phyloP scores from a whole-genome alignment of 176 grass and related monocot species.

The Panicum miliaceum region DNA sequence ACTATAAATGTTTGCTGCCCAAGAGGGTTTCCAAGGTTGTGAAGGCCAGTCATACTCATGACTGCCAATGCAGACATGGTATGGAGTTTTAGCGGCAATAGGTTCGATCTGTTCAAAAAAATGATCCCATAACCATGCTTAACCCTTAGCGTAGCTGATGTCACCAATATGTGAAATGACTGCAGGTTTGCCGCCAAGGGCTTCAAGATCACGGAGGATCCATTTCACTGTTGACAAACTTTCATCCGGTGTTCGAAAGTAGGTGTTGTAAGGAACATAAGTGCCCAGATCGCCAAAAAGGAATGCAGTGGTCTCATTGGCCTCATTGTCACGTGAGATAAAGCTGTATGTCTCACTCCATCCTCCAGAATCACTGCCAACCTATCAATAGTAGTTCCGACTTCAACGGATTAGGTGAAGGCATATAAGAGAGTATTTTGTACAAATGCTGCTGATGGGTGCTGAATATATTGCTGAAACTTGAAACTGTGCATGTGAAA shows the following conservation, averaged over 20 bases:
- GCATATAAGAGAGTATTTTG: background rate
- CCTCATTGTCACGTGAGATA: conserved; percentile 74
- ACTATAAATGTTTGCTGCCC: conserved; percentile 58
- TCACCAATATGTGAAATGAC: conserved; percentile 95
- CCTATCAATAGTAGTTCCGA: conserved; percentile 50
- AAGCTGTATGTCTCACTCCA: conserved; percentile 84
- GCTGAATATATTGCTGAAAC: background rate
- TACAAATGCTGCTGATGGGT: background rate
- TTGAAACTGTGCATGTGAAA: background rate
- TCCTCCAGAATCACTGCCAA: conserved; percentile 72
- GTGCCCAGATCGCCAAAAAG: conserved; percentile 94
- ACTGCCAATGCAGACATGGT: conserved; percentile 97
- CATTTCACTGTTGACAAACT: conserved; percentile 81
- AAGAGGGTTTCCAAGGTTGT: conserved; percentile 91
- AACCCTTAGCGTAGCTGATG: conserved; percentile 91
- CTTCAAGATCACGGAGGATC: conserved; percentile 82
- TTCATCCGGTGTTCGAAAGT: conserved; percentile 75
- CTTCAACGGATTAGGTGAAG: background rate
- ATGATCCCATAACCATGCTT: conserved; percentile 92
- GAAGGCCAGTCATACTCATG: conserved; percentile 95
- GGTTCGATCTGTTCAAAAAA: conserved; percentile 93
- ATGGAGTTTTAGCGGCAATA: conserved; percentile 70
- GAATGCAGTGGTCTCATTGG: conserved; percentile 80
- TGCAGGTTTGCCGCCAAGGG: conserved; percentile 74
- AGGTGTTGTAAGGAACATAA: conserved; percentile 81